A percentile compares a stretch with the other conserved stretches of the same genome.
Evolutionary conservation across 768 basidiomycete species (phyloP).

Genomic region (Leccinum ochraceum): DNA sequence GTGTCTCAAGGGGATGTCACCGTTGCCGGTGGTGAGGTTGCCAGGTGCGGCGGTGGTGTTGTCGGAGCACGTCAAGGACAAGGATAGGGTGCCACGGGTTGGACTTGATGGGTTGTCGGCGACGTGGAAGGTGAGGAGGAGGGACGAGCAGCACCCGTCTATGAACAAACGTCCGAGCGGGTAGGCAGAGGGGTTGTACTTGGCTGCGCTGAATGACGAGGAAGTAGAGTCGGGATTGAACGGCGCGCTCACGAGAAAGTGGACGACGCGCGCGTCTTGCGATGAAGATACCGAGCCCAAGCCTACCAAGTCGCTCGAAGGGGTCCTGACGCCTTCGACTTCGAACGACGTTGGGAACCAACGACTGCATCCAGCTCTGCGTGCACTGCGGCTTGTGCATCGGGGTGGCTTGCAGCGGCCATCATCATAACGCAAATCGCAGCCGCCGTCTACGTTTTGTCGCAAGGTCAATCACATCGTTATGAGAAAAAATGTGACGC

Average conservation of each 20-base stretch:
- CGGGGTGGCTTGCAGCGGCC: conserved; percentile 51
- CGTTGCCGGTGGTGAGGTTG: too few relatives aligned
- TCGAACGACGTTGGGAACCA: conserved; percentile 33
- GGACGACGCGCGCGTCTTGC: conserved; percentile 55
- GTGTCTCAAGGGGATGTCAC: too few relatives aligned
- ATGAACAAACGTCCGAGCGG: conserved; percentile 82
- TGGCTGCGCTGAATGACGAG: conserved; percentile 53
- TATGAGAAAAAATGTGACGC: neutral
- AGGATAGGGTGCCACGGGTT: too few relatives aligned
- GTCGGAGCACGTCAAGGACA: too few relatives aligned
- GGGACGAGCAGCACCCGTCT: conserved; percentile 63
- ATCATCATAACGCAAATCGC: conserved; percentile 49
- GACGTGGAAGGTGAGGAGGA: too few relatives aligned
- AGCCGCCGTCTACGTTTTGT: conserved; percentile 46
- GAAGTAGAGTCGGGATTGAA: conserved; percentile 63
- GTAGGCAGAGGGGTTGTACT: conserved; percentile 74
- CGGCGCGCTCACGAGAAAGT: conserved; percentile 84
- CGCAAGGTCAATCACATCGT: neutral
- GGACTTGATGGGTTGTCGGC: too few relatives aligned
- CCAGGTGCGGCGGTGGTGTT: too few relatives aligned
- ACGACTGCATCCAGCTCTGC: conserved; percentile 52
- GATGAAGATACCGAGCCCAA: conserved; percentile 15
- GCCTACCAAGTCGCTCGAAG: conserved; percentile 29
- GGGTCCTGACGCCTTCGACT: conserved; percentile 29
- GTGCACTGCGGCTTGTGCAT: conserved; percentile 48